Evolutionary conservation across 768 basidiomycete species (phyloP).

Genomic region (Holtermanniella nyarrowii): DNA sequence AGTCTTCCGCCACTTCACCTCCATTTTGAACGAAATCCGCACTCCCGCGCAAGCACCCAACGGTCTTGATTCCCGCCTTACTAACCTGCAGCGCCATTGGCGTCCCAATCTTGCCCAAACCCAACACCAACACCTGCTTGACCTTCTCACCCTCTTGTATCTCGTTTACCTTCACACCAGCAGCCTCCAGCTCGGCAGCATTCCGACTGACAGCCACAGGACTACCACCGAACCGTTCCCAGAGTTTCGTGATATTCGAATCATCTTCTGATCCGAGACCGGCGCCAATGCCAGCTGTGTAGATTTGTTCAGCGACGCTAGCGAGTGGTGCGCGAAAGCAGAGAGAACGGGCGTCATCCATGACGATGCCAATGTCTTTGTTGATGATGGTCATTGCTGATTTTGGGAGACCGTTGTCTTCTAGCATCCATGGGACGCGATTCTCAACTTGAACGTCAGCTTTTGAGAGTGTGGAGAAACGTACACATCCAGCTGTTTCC

Average conservation of each 20-base stretch:
- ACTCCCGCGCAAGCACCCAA: constrained; percentile 19
- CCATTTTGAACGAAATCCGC: constrained; percentile 14
- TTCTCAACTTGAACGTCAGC: constrained; percentile 17
- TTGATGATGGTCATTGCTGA: constrained; percentile 36
- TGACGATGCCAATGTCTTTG: constrained; percentile 35
- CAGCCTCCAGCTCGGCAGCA: constrained; percentile 12
- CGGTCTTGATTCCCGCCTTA: constrained; percentile 17
- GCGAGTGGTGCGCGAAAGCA: constrained; percentile 25
- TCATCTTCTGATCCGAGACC: constrained; percentile 26
- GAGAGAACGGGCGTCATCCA: constrained; percentile 26
- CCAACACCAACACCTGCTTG: constrained; percentile 25
- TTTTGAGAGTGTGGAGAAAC: not conserved
- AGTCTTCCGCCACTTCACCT: constrained; percentile 14
- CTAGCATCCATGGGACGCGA: constrained; percentile 24
- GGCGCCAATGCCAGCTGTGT: constrained; percentile 19
- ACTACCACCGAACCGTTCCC: constrained; percentile 20
- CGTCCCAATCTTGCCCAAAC: constrained; percentile 27
- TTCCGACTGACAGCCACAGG: constrained; percentile 15
- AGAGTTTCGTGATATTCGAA: constrained; percentile 20
- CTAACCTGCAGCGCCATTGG: constrained; percentile 21
- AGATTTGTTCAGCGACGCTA: constrained; percentile 19
- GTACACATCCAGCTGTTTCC: constrained; percentile 35
- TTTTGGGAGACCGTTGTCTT: constrained; percentile 23
- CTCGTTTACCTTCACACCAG: constrained; percentile 18
- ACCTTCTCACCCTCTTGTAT: constrained; percentile 7